phyloP scores from a whole-genome alignment of 208 protist genomes.

The Trypanosoma boissoni region DNA sequence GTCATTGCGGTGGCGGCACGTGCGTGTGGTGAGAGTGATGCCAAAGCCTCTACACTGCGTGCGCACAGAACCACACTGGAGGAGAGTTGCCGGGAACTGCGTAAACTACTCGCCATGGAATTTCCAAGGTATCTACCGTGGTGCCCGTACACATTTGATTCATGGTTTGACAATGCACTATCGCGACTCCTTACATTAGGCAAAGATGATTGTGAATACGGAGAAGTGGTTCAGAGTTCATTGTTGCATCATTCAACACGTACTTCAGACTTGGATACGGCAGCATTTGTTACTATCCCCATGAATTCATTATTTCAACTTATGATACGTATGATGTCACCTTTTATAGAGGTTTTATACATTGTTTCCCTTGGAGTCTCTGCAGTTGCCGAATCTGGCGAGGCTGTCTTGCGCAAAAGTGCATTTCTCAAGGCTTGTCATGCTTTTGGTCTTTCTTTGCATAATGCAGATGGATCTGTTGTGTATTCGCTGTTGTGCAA shows the following conservation, averaged over 20 bases:
- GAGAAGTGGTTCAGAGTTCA: slow-evolving; percentile 1
- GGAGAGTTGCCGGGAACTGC: slow-evolving; percentile 45
- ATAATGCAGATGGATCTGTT: slow-evolving; percentile 1
- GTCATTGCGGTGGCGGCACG: slow-evolving; percentile 58
- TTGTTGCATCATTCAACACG: no score
- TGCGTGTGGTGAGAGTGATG: slow-evolving; percentile 27
- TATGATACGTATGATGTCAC: slow-evolving; percentile 9
- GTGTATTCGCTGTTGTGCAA: slow-evolving; percentile 10
- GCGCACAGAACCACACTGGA: slow-evolving; percentile 40
- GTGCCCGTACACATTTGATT: slow-evolving; percentile 49
- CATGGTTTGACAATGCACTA: slow-evolving; percentile 65
- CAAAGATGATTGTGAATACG: not conserved
- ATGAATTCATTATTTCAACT: not conserved
- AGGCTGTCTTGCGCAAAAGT: slow-evolving; percentile 1
- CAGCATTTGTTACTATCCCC: not conserved
- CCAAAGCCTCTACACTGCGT: slow-evolving; percentile 1
- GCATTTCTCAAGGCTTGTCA: slow-evolving; percentile 13
- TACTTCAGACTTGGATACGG: no score
- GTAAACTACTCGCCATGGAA: slow-evolving; percentile 55
- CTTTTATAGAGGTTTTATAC: slow-evolving; percentile 18
- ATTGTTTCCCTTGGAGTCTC: slow-evolving; percentile 13
- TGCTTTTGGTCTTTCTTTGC: slow-evolving; percentile 9
- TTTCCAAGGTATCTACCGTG: slow-evolving; percentile 66
- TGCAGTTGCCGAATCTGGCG: slow-evolving; percentile 8
- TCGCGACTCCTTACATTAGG: slow-evolving; percentile 20